Evolutionary conservation across 306 rosid species (phyloP).

Genomic region (Herpetospermum pedunculosum): DNA sequence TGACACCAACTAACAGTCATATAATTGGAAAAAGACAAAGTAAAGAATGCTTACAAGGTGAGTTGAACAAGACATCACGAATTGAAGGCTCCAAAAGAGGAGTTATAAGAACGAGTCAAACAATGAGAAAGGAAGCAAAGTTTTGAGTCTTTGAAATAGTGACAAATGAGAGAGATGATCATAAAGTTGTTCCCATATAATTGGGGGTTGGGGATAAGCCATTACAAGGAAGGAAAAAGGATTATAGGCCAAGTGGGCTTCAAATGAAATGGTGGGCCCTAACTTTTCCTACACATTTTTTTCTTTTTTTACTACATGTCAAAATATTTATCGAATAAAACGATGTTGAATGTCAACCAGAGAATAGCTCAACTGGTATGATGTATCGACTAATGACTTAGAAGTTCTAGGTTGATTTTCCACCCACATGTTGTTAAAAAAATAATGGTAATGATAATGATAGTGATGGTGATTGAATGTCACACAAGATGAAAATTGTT

Average conservation of each 20-base stretch:
- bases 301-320: too few species aligned
- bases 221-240: neutral
- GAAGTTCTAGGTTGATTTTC: too few species aligned
- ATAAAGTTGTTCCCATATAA: constrained; percentile 29
- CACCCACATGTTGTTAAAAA: too few species aligned
- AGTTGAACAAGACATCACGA: neutral
- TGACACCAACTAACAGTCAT: neutral
- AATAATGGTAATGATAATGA: too few species aligned
- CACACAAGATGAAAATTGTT: neutral
- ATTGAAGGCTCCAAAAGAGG: neutral
- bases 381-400: too few species aligned
- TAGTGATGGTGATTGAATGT: too few species aligned
- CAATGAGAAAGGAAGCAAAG: neutral
- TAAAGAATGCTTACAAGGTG: neutral
- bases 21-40: neutral
- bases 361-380: too few species aligned
- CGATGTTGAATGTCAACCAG: too few species aligned
- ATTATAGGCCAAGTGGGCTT: constrained; percentile 29
- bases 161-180: neutral
- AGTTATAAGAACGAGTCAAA: neutral
- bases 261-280: constrained; percentile 24
- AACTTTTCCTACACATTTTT: neutral
- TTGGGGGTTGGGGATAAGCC: constrained; percentile 20
- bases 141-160: neutral
- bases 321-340: too few species aligned